A percentile compares a stretch with the other conserved stretches of the same genome.
phyloP scores from a whole-genome alignment of 805 yeast species.

The Lachancea nothofagi region DNA sequence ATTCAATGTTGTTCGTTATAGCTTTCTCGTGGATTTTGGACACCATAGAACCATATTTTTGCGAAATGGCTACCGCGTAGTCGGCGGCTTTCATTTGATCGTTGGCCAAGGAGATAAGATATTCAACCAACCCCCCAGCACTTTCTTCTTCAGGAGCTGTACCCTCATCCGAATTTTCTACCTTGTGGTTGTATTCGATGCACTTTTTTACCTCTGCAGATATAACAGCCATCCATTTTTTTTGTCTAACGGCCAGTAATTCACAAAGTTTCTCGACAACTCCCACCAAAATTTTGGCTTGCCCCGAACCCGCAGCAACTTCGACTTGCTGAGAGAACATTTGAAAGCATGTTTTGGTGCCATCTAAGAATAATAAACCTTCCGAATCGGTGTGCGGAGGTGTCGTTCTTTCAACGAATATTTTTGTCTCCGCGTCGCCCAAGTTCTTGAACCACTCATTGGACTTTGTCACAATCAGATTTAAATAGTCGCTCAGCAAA shows the following conservation, averaged over 20 bases:
- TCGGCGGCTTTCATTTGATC: constrained; percentile 73
- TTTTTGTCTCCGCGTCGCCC: constrained; percentile 56
- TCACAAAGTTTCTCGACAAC: constrained; percentile 67
- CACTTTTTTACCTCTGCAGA: constrained; percentile 45
- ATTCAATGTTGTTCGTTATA: constrained; percentile 53
- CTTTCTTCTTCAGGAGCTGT: constrained; percentile 40
- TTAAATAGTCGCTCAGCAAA: constrained; percentile 72
- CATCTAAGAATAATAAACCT: constrained; percentile 60
- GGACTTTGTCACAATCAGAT: constrained; percentile 65
- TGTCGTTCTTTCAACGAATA: constrained; percentile 56
- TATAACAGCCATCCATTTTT: constrained; percentile 53
- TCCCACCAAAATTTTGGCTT: constrained; percentile 71
- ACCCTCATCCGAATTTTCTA: constrained; percentile 30
- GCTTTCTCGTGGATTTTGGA: constrained; percentile 55
- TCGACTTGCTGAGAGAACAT: constrained; percentile 88
- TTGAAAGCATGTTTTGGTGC: constrained; percentile 70
- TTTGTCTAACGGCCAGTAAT: constrained; percentile 55
- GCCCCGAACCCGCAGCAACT: constrained; percentile 79
- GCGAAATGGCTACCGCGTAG: constrained; percentile 62
- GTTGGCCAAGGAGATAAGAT: constrained; percentile 75
- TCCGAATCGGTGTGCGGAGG: constrained; percentile 76
- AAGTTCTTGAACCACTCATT: constrained; percentile 78
- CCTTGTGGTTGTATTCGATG: constrained; percentile 31
- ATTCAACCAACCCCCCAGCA: constrained; percentile 76
- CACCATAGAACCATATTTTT: constrained; percentile 59